These are phyloP conservation scores for Populus nigra DNA, from an alignment of 345 rosid genomes.

Conservation along the genomic window DNA sequence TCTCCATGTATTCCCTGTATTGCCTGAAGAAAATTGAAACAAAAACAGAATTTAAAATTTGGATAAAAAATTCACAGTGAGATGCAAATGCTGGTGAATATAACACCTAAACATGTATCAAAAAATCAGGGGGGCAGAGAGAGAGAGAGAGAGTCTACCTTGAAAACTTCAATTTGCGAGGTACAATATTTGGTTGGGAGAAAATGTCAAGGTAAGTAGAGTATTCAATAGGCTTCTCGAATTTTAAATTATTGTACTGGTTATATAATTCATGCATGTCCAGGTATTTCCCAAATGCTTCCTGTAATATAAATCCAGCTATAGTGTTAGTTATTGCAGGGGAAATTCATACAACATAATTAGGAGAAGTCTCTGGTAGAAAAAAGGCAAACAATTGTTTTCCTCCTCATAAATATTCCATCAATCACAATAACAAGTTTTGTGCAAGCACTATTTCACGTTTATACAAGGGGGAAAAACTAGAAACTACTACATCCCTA, in stretches of 20 bases:
- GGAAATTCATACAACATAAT: neutral
- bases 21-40: slow-evolving; percentile 48
- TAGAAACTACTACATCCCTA: neutral
- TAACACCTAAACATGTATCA: neutral
- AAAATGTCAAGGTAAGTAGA: slow-evolving; percentile 79
- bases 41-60: neutral
- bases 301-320: slow-evolving; percentile 44
- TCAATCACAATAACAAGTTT: neutral
- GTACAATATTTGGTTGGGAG: slow-evolving; percentile 54
- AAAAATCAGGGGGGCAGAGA: neutral
- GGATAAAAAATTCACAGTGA: neutral
- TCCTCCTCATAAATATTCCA: neutral
- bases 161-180: slow-evolving; percentile 61
- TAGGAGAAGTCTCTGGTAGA: neutral
- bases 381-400: neutral
- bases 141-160: slow-evolving; percentile 36
- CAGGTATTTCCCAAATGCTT: slow-evolving; percentile 75
- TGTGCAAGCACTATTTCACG: neutral
- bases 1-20: slow-evolving; percentile 72
- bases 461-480: neutral
- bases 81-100: slow-evolving; percentile 20
- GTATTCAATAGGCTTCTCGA: slow-evolving; percentile 82
- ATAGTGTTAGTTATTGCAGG: neutral
- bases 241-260: slow-evolving; percentile 76
- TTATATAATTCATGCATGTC: slow-evolving; percentile 91